Conservation (phyloP, 2,329 filamentous ascomycete genomes). For the Kalmusia sp. region DNA sequence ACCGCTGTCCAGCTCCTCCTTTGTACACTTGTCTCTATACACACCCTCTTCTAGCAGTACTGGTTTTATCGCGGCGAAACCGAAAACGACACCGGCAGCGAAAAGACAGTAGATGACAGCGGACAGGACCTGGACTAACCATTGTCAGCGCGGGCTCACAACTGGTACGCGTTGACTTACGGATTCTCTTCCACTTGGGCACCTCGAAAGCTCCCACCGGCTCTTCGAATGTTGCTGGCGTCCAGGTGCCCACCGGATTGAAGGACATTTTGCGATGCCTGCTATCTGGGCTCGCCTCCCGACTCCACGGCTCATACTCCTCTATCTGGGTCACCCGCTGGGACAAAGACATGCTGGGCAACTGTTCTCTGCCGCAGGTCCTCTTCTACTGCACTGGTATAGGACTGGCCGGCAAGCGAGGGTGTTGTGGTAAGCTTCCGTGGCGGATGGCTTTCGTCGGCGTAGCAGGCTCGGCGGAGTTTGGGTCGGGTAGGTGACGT, state of each 20-base stretch:
- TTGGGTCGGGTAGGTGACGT: slow-evolving; percentile 3
- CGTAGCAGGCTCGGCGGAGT: not conserved
- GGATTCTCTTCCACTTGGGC: slow-evolving; percentile 58
- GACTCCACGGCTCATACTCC: slow-evolving; percentile 50
- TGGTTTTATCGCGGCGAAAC: slow-evolving; percentile 51
- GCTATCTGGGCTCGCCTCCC: slow-evolving; percentile 43
- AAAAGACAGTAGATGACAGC: slow-evolving; percentile 78
- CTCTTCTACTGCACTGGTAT: not conserved
- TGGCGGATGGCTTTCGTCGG: not conserved
- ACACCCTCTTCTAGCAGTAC: slow-evolving; percentile 46
- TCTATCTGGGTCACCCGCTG: slow-evolving; percentile 49
- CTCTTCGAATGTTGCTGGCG: slow-evolving; percentile 47
- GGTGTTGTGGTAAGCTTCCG: not conserved
- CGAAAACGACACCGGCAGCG: slow-evolving; percentile 65
- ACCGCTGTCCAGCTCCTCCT: slow-evolving; percentile 42
- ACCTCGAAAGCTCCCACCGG: slow-evolving; percentile 62
- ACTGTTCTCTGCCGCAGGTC: not conserved
- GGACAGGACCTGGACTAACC: slow-evolving; percentile 70
- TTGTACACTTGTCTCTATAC: slow-evolving; percentile 45
- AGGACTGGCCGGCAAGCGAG: not conserved
- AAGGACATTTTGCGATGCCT: slow-evolving; percentile 57
- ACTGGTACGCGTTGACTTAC: slow-evolving; percentile 36
- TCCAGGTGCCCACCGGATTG: slow-evolving; percentile 58
- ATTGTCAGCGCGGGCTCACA: slow-evolving; percentile 19
- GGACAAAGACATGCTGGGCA: slow-evolving; percentile 46